Conservation (phyloP, 2,329 filamentous ascomycete species). For the Fusarium palustre region DNA sequence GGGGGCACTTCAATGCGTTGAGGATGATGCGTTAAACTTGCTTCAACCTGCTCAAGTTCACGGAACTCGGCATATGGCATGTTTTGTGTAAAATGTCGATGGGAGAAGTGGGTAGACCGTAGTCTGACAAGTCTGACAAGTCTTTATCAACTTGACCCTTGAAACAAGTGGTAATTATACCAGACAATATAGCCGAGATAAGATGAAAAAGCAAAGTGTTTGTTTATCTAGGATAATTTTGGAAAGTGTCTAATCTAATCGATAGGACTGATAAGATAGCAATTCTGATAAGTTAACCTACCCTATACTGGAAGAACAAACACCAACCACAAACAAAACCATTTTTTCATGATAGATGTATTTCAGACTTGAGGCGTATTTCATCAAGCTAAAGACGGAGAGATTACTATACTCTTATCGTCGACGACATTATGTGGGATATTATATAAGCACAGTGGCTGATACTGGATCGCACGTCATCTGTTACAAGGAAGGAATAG, state of each 20-base stretch:
- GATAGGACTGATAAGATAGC: not conserved
- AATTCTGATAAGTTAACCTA: rapidly evolving
- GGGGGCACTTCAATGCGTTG: not conserved
- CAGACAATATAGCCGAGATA: not conserved
- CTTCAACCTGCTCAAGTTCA: not conserved
- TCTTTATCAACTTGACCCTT: slow-evolving; percentile 1
- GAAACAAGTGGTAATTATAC: slow-evolving; percentile 7
- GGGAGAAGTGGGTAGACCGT: not conserved
- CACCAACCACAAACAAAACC: too few relatives aligned
- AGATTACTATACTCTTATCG: too few relatives aligned
- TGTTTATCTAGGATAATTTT: too few relatives aligned
- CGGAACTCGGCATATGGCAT: slow-evolving; percentile 10
- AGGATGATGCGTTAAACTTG: not conserved
- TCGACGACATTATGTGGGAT: too few relatives aligned
- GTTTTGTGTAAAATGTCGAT: not conserved
- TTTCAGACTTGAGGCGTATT: too few relatives aligned
- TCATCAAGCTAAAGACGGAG: too few relatives aligned
- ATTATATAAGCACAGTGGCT: too few relatives aligned
- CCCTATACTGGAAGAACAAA: too few relatives aligned
- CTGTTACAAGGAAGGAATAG: too few relatives aligned
- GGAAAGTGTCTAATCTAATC: not conserved
- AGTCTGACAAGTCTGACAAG: not conserved
- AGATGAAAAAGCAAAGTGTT: not conserved
- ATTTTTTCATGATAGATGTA: too few relatives aligned
- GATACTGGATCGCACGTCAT: too few relatives aligned